phyloP scores from a whole-genome alignment of 306 rosid genomes.

The Alnus glutinosa region DNA sequence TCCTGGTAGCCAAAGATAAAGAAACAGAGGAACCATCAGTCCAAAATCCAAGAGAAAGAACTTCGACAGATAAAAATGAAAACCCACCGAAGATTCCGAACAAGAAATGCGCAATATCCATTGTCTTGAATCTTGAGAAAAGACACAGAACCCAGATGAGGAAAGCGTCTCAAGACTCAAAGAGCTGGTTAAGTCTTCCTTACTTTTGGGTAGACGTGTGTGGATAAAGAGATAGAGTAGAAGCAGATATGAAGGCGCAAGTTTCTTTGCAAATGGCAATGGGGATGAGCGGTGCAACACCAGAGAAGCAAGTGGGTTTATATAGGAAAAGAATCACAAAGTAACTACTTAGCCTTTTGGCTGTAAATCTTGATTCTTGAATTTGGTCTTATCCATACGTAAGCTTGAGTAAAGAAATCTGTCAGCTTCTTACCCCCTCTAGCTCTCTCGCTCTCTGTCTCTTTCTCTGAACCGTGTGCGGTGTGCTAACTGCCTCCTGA shows the following conservation, averaged over 20 bases:
- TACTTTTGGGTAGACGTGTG: background rate
- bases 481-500: background rate
- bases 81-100: conserved; percentile 80
- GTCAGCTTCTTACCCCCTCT: background rate
- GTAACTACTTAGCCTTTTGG: background rate
- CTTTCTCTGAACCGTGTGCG: no score
- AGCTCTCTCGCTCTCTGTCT: background rate
- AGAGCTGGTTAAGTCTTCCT: background rate
- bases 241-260: background rate
- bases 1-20: conserved; percentile 42
- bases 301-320: conserved; percentile 7
- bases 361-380: background rate
- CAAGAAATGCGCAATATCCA: conserved; percentile 61
- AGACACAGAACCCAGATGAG: background rate
- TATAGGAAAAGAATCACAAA: background rate
- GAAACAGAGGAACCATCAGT: conserved; percentile 20
- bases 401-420: background rate
- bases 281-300: background rate
- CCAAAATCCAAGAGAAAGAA: background rate
- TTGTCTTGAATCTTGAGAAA: conserved; percentile 21
- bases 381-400: background rate
- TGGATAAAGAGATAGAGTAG: no score
- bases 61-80: background rate
- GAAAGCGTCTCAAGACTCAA: background rate
- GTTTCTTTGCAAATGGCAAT: conserved; percentile 7